Evolutionary conservation across 768 basidiomycete genomes (phyloP).

Genomic region (Lactarius trivialis): DNA sequence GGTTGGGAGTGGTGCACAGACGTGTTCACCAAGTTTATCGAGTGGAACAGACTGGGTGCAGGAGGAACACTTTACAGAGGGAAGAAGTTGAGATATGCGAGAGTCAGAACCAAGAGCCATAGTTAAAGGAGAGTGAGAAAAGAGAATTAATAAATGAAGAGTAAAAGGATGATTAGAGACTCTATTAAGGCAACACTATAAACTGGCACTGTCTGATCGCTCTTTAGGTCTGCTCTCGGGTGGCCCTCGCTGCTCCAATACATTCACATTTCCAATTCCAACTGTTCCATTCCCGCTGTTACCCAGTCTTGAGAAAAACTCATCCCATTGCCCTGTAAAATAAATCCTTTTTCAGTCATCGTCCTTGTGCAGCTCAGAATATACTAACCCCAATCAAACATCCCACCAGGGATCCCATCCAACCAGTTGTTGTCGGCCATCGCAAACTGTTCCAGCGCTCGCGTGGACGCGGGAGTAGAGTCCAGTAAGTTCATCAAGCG

Average conservation of each 20-base stretch:
- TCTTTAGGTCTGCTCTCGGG: not conserved
- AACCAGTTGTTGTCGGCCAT: slow-evolving; percentile 62
- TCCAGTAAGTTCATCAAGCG: slow-evolving; percentile 77
- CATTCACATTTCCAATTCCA: not conserved
- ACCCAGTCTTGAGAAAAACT: slow-evolving; percentile 55
- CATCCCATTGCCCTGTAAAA: slow-evolving; percentile 70
- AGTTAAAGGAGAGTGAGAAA: slow-evolving; percentile 2
- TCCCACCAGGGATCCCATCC: slow-evolving; percentile 73
- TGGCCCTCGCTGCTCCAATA: not conserved
- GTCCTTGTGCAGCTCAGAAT: slow-evolving; percentile 2
- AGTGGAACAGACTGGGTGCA: slow-evolving; percentile 69
- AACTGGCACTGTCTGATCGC: not conserved
- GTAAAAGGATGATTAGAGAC: slow-evolving; percentile 1
- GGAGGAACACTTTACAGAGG: slow-evolving; percentile 78
- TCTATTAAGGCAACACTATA: not conserved
- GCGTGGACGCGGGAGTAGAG: slow-evolving; percentile 42
- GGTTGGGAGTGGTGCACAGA: slow-evolving; percentile 51
- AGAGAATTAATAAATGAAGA: not conserved
- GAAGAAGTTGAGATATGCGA: slow-evolving; percentile 59
- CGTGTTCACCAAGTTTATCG: slow-evolving; percentile 67
- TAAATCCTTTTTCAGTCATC: slow-evolving; percentile 8
- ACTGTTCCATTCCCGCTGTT: not conserved
- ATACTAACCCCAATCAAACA: slow-evolving; percentile 80
- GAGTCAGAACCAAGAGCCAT: slow-evolving; percentile 27
- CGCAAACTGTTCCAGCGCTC: slow-evolving; percentile 54